Evolutionary conservation across 306 rosid genomes (phyloP), one percentile per base, ranked within the genome.

Genomic region (Hylodesmum podocarpum): DNA sequence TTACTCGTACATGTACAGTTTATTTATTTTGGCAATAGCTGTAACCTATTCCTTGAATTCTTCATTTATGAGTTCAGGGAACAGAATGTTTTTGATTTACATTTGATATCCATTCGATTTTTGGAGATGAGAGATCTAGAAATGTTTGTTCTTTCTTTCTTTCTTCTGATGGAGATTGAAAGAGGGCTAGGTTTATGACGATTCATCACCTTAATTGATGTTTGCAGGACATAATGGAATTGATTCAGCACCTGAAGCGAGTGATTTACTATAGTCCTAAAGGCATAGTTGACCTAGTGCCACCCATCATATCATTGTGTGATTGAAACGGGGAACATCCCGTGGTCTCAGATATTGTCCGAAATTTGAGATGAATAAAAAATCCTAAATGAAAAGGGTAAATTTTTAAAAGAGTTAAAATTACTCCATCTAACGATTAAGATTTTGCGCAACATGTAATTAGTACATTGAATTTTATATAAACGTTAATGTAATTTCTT

Each of bases 1-100:
- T 70, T 43, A 57, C 28, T 73, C 71, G 27, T 81, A 44, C 82
- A n/a, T 84, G 85, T 89, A 79, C 80, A 84, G 81, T 40, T 53
- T 49, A 28, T 28, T 66, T 50, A 47, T 73, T 69, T 31, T 44
- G 68, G 71, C 61, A 19, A 50, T 37, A 66, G 40, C 11, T 67
- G 78, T 72, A 61, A 75, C 15, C 64, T 57, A 2, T 22, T 75
- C 75, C 58, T 33, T 50, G 76, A 73, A 50, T 78, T 79, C 28
- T 73, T 33, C 63, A 24, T 49, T 37, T 41, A 46, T 31, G 74
- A 44, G 69, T 79, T 40, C 61, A 41, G 67, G 70, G 66, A 27
- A 41, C 75, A 76, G 28, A 44, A 18, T 33, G 51, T 10, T 76
- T 18, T 72, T 65, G 4, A 15, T 66, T 12, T 65, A 6, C 71